Conservation (phyloP, 495 filamentous ascomycete genomes). For the Penicillium parvum region DNA sequence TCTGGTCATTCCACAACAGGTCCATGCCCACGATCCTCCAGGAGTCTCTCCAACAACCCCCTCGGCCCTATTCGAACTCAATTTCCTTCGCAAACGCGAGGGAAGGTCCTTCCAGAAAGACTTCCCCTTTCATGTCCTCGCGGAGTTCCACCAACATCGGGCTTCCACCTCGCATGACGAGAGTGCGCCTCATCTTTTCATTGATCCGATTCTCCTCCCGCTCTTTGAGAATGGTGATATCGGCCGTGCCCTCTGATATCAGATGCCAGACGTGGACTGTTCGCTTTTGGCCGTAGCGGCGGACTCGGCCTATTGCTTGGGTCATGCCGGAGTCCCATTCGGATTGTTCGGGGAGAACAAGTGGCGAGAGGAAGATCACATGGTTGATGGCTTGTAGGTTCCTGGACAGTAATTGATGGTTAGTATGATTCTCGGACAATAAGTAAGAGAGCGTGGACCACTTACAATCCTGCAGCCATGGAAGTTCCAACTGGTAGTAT, state of each 20-base stretch:
- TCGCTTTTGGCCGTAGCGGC: constrained; percentile 64
- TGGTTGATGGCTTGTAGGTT: constrained; percentile 77
- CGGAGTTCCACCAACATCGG: no score
- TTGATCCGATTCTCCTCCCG: no score
- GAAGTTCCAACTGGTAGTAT: constrained; percentile 62
- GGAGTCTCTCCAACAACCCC: no score
- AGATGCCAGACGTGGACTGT: constrained; percentile 68
- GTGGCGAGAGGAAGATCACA: constrained; percentile 66
- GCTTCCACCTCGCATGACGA: constrained; percentile 21
- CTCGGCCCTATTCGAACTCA: no score
- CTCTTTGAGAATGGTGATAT: constrained; percentile 61
- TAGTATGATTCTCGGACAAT: background rate
- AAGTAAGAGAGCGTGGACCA: constrained; percentile 10
- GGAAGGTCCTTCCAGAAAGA: no score
- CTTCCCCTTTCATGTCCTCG: no score
- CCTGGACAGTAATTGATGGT: constrained; percentile 24
- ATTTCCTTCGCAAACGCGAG: no score
- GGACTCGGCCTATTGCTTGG: constrained; percentile 67
- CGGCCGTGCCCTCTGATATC: constrained; percentile 58
- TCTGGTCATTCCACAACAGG: no score
- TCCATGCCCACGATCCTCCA: no score
- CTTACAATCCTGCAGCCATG: constrained; percentile 67
- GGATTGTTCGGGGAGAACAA: constrained; percentile 50
- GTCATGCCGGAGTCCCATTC: constrained; percentile 57
- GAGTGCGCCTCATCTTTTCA: no score